Evolutionary conservation across 768 basidiomycete genomes (phyloP).

Genomic region (Kwoniella botswanensis): DNA sequence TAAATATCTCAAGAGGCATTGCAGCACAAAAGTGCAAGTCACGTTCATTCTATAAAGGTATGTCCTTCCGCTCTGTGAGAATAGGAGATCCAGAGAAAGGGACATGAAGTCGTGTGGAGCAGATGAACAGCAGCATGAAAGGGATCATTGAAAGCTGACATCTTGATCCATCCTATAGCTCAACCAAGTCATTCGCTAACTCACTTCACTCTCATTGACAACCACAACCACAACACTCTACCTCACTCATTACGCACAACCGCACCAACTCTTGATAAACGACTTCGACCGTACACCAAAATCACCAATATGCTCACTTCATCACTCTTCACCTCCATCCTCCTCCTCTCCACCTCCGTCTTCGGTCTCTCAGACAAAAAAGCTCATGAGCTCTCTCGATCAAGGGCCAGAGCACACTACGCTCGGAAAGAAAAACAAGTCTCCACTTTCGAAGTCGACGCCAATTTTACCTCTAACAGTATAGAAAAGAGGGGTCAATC

Average conservation of each 20-base stretch:
- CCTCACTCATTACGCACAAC: constrained; percentile 1
- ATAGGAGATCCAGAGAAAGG: constrained; percentile 2
- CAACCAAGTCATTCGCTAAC: constrained; percentile 14
- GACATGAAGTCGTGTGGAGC: not conserved
- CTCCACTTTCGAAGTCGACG: not conserved
- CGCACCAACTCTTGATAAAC: not conserved
- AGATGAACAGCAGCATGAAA: not conserved
- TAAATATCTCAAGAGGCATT: not conserved
- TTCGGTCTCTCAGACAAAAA: constrained; percentile 34
- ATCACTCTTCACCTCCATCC: constrained; percentile 18
- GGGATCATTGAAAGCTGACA: not conserved
- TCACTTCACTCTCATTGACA: constrained; percentile 7
- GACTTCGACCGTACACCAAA: not conserved
- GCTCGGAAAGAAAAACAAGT: constrained; percentile 13
- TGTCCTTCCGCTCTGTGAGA: not conserved
- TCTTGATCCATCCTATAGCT: not conserved
- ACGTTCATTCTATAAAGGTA: not conserved
- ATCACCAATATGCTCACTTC: constrained; percentile 18
- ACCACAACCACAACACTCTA: constrained; percentile 6
- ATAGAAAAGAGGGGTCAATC: constrained; percentile 10
- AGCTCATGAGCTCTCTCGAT: constrained; percentile 27
- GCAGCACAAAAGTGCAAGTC: not conserved
- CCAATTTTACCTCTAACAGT: not conserved
- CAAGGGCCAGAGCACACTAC: constrained; percentile 24
- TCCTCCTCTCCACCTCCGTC: constrained; percentile 34